Evolutionary conservation across 805 yeast genomes (phyloP).

Genomic region (Schwanniomyces polymorphus): DNA sequence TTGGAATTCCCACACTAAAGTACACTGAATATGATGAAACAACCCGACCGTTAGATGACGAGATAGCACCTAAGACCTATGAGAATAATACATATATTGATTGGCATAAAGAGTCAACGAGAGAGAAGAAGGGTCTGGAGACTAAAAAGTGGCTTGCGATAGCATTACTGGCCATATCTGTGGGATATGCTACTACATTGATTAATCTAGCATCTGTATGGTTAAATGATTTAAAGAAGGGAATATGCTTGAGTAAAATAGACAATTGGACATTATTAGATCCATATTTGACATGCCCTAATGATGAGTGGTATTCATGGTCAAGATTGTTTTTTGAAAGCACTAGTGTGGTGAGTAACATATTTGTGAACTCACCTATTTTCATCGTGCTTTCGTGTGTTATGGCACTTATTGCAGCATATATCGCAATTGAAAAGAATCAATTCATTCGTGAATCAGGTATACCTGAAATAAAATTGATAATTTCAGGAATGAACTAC

Average conservation of each 20-base stretch:
- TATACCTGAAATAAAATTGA: conserved; percentile 69
- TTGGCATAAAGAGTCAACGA: conserved; percentile 49
- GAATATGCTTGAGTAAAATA: conserved; percentile 43
- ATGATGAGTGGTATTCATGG: conserved; percentile 41
- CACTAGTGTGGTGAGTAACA: conserved; percentile 13
- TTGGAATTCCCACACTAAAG: background rate
- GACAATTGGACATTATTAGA: conserved; percentile 41
- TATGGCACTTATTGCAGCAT: conserved; percentile 27
- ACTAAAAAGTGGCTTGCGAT: conserved; percentile 49
- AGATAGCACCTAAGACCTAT: conserved; percentile 18
- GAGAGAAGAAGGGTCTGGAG: conserved; percentile 10
- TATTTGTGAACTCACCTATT: conserved; percentile 35
- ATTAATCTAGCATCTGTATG: conserved; percentile 51
- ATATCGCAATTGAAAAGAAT: conserved; percentile 23
- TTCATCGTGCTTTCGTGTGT: conserved; percentile 27
- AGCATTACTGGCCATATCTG: conserved; percentile 41
- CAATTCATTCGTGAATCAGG: conserved; percentile 51
- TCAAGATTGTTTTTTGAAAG: conserved; percentile 25
- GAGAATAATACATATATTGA: conserved; percentile 47
- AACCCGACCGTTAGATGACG: background rate
- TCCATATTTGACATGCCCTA: conserved; percentile 46
- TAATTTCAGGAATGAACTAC: conserved; percentile 64
- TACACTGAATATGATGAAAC: background rate
- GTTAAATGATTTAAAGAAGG: conserved; percentile 54
- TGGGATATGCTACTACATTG: conserved; percentile 49